Evolutionary conservation across 371 early-diverging fungal species (phyloP).

Genomic region (Entomophthora muscae): DNA sequence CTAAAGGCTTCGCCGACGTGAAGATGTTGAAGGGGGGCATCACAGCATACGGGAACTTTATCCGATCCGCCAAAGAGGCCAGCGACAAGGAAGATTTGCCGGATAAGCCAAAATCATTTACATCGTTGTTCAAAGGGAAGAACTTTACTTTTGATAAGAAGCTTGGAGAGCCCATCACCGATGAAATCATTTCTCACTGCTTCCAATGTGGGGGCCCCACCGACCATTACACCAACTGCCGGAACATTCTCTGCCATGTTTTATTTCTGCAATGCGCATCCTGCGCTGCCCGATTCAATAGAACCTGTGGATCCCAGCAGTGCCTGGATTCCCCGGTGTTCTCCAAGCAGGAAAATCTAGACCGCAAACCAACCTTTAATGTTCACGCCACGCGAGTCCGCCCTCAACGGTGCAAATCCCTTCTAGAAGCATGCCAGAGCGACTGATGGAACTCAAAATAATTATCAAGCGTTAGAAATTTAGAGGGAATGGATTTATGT

Average conservation of each 20-base stretch:
- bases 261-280: constrained; percentile 45
- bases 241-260: constrained; percentile 41
- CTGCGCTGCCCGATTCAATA: constrained; percentile 30
- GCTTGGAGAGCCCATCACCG: constrained; percentile 46
- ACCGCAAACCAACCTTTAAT: background rate
- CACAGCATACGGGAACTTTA: constrained; percentile 50
- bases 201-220: constrained; percentile 49
- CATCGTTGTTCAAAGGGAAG: constrained; percentile 51
- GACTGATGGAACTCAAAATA: too few species aligned
- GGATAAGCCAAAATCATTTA: too few species aligned
- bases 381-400: background rate
- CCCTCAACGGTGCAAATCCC: too few species aligned
- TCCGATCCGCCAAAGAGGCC: constrained; percentile 16
- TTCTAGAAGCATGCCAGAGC: too few species aligned
- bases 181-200: constrained; percentile 38
- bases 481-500: too few species aligned
- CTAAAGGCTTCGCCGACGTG: constrained; percentile 45
- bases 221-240: constrained; percentile 43
- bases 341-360: constrained; percentile 10
- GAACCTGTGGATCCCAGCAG: constrained; percentile 37
- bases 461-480: too few species aligned
- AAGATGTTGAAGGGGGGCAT: constrained; percentile 56
- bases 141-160: constrained; percentile 68
- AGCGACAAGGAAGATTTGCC: background rate
- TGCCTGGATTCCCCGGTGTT: constrained; percentile 27